Evolutionary conservation across 23 red algal genomes (phyloP), one percentile per base, ranked within the genome.

Genomic region (Gracilaria gracilis): DNA sequence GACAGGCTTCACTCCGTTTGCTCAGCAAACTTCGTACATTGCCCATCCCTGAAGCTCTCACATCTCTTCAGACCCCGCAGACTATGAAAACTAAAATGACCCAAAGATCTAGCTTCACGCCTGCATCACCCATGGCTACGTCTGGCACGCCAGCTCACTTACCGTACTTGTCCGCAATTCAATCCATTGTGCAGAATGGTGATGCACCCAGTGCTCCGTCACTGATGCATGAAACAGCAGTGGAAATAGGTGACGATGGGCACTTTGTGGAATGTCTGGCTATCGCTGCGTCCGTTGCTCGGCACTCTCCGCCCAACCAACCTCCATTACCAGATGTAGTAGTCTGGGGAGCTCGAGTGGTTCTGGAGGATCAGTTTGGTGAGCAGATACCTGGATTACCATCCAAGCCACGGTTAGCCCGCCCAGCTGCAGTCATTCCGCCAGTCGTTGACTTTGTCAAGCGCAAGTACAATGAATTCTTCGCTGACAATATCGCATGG

Each of bases 341-440:
- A 27, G 65, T 87, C 6, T 87, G 83, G 83, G 83, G 65, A 0
- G 64, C 83, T 17, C 27, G 83, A 57, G 67, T 75, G 16, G 83
- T 87, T 47, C 38, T 87, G 65, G 83, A 87, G 64, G 83, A 87
- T 75, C 66, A 67, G 64, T 87, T 74, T 53, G 83, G 57, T 8
- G 67, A 71, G 33, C 47, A 24, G 14, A 74, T 87, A 33, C 83
- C 83, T 13, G 83, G 67, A 32, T 54, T 87, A 37, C 83, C 83
- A 11, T 55, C 62, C 9, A 87, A 71, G 51, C 83, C 83, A 37
- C 8, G 83, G 16, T 7, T 54, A 20, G 83, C 83, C 53, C 23
- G 54, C 20, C 61, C 83, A 32, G 42, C 39, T 44, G 83, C 62
- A 12, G 42, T 87, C 15, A 65, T 87, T 53, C 65, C 83, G 42